Conservation (phyloP, 805 yeast species). For the Tetrapisispora pingtungensis region DNA sequence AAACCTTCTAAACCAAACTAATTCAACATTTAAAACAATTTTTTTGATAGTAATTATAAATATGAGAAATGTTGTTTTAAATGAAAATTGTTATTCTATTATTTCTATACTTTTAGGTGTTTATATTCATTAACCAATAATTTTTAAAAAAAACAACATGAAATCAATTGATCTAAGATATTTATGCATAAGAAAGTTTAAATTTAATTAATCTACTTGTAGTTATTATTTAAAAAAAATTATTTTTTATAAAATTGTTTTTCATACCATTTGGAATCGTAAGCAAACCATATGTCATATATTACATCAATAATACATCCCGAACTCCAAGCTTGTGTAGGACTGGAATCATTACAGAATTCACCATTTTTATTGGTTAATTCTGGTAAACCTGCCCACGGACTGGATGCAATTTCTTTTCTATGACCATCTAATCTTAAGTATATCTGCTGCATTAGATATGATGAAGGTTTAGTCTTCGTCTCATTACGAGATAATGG, state of each 20-base stretch:
- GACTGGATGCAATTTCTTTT: slow-evolving; percentile 60
- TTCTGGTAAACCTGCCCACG: slow-evolving; percentile 93
- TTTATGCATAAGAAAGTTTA: too few species aligned
- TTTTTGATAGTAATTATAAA: too few species aligned
- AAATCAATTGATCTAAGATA: too few species aligned
- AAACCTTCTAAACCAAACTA: too few species aligned
- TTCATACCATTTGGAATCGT: slow-evolving; percentile 1
- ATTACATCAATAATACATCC: slow-evolving; percentile 76
- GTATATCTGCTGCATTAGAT: slow-evolving; percentile 49
- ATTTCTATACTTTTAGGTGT: too few species aligned
- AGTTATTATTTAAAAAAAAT: background rate
- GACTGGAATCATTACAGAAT: slow-evolving; percentile 76
- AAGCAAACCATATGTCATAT: slow-evolving; percentile 39
- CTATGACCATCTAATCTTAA: slow-evolving; percentile 54
- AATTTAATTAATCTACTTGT: too few species aligned
- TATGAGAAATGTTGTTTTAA: too few species aligned
- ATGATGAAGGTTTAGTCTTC: slow-evolving; percentile 35
- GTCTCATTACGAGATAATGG: slow-evolving; percentile 28
- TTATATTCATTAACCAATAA: too few species aligned
- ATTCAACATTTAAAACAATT: too few species aligned
- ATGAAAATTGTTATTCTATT: too few species aligned
- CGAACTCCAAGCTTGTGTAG: slow-evolving; percentile 95
- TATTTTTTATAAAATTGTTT: background rate
- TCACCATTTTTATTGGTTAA: slow-evolving; percentile 82
- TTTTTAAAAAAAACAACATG: too few species aligned